Base-by-base conservation (phyloP, 305 asterid species). In the Euphrasia arctica region DNA sequence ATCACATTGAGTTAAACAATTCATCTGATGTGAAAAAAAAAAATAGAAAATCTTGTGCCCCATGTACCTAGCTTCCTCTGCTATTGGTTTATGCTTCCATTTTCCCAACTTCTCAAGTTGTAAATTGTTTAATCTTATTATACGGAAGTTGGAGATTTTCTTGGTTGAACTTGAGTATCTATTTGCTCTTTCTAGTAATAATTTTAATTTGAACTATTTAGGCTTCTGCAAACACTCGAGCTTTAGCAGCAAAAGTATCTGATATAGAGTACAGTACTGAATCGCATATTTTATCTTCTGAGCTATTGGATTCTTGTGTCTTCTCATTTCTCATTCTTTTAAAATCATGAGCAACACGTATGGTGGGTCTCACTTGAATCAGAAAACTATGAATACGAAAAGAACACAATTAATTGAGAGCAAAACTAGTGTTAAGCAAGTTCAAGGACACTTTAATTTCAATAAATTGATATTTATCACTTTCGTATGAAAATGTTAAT, bases 361-460 rank as follows among this genome's bases (percentile, higher is more conserved):
- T n/a, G 14, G 14, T 6, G 9, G 47, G 12, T 62, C 54, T 3
- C 4, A 51, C 36, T 45, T 47, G 66, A 62, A 7, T 11, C 2
- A 25, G 25, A 11, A 22, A 25, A 47, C 0, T 15, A 47, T 45
- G 8, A 12, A 5, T 62, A 12, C 43, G 7, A 8, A 13, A 25
- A 6, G 4, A 7, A 15, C 11, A 31, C 12, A 60, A 41, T 42
- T 4, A 32, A 5, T 32, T 31, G 5, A 32, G 1, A 32, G 36
- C 5, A 32, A 32, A 1, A 32, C 36, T 0, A 27, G 52, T 58
- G 48, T 36, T 58, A 36, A 4, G 3, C 63, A 29, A 39, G 32
- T 59, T 58, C 62, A 58, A n/a, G 47, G 28, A n/a, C 28, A 58
- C 36, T 39, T 14, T 59, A 29, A 29, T 10, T 41, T 13, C 18